Percentiles rank a stretch among this genome's conserved stretches.
Evolutionary conservation across 2,329 filamentous ascomycete species (phyloP).

Genomic region (Fusarium anguioides): DNA sequence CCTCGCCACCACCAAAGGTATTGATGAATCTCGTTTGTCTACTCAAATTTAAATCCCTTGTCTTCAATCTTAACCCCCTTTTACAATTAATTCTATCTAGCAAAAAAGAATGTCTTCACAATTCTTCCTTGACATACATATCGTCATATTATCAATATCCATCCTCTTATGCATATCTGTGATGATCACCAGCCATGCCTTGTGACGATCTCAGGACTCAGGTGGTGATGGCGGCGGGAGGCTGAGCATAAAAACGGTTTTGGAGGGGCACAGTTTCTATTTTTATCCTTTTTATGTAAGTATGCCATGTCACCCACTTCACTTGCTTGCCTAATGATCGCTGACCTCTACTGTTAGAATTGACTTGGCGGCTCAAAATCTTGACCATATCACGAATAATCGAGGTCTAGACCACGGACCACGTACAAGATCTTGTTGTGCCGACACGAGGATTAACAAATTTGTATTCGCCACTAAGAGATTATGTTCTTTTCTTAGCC

Average conservation of each 20-base stretch:
- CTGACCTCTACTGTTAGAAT: background rate
- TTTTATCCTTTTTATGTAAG: slow-evolving; percentile 37
- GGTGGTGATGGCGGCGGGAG: slow-evolving; percentile 22
- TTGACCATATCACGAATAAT: background rate
- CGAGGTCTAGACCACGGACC: background rate
- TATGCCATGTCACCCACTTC: no score
- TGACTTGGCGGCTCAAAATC: slow-evolving; percentile 30
- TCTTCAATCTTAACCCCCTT: slow-evolving; percentile 1
- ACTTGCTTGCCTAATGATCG: background rate
- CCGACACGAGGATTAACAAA: background rate
- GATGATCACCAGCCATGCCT: slow-evolving; percentile 7
- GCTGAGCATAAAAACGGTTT: slow-evolving; percentile 30
- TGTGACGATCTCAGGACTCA: background rate
- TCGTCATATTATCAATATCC: slow-evolving; percentile 13
- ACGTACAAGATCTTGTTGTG: background rate
- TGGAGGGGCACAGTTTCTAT: slow-evolving; percentile 21
- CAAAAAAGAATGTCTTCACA: background rate
- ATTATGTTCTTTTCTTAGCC: background rate
- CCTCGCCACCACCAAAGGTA: slow-evolving; percentile 27
- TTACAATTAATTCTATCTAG: background rate
- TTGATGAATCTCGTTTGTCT: slow-evolving; percentile 24
- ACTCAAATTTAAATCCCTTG: background rate
- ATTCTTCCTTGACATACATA: background rate
- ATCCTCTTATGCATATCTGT: slow-evolving; percentile 13
- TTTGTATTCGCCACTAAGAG: background rate